Evolutionary conservation across 352 stramenopile genomes (phyloP), one percentile per base, ranked within the genome.

Genomic region (Phytophthora europaea): DNA sequence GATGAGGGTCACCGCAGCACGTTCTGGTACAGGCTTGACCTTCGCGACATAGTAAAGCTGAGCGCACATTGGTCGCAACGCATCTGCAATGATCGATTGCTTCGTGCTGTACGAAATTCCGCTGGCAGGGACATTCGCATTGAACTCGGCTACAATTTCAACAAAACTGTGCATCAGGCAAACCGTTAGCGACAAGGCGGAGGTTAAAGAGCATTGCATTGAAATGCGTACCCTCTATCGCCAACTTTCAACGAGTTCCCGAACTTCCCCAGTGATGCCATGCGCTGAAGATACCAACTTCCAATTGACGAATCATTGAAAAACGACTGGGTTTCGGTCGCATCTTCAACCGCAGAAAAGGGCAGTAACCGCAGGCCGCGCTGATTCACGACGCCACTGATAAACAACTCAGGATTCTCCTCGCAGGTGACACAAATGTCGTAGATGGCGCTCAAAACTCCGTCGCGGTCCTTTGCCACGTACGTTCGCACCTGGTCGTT

Each of bases 81-180:
- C 87, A 54, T 95, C 91, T 18, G 76, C 69, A 38, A 98, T 88
- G 6, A 92, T 81, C 4, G 81, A 81, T 43, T 94, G 81, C 61
- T 96, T 97, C 6, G 88, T 96, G 50, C 89, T 88, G 78, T 97
- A 96, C 0, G 87, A 67, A 36, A 97, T 92, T 4, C 93, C 93
- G 40, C 88, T 96, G 6, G 83, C 76, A 28, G 91, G 87, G 0
- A 98, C 91, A 57, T 98, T 98, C 12, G 92, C 90, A 47, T 98
- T 98, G 67, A 98, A 97, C 64, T 98, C 93, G 51, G 85, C 78
- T 16, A 91, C 88, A 67, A 95, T 95, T 51, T 90, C 80, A 23
- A 95, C 74, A 56, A 96, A 94, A 8, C 89, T 95, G 73, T 22
- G 36, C 38, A 3, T 22, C 33, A 72, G 33, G 51, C 2, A 65